Base-by-base conservation (phyloP, 164 flowering plant genomes). In the Buxus sempervirens region DNA sequence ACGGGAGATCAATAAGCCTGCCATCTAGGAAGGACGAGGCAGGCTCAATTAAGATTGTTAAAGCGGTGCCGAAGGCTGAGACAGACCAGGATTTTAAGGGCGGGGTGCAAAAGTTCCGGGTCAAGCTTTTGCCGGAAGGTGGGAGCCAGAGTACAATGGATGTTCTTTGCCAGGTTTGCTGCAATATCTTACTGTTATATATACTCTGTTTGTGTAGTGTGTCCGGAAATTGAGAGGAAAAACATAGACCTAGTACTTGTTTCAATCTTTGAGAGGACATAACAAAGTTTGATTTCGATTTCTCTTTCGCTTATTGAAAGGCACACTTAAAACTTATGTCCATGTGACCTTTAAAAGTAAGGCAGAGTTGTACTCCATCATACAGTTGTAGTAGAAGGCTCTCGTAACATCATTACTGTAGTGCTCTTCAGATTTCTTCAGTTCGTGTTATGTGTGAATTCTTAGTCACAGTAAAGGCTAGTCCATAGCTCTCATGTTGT, bases 121-220 rank as follows among this genome's bases (percentile, higher is more conserved):
- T 95, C 5, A 95, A 92, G 84, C 72, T 95, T 54, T 80, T 95
- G 83, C 81, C 97, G 5, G 99, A 95, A 69, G 82, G 91, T 66
- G 80, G 84, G 4, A 87, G 92, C 21, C 96, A 88, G 83, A 78
- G 81, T 66, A 80, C 88, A 72, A 86, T 88, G 91, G 99, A 95
- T 82, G 96, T 95, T 58, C 97, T 95, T 71, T 95, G 99, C 72
- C 96, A 90, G 99, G 99, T 92, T 70, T 75, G 76, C 63, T 53
- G 22, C 51, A 10, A 45, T 45, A 15, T 10, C 13, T 45, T 15
- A 15, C 18, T 45, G 51, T 45, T 45, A 15, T 4, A 1, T 45
- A 45, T 5, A 45, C 5, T 45, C 2, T 45, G 51, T 45, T 4
- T 15, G 12, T 45, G 14, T 45, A 10, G 14, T 15, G 18, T 10